These are phyloP conservation scores for Cinnamomum micranthum DNA, from an alignment of 164 flowering plant species.

Conservation along the genomic window DNA sequence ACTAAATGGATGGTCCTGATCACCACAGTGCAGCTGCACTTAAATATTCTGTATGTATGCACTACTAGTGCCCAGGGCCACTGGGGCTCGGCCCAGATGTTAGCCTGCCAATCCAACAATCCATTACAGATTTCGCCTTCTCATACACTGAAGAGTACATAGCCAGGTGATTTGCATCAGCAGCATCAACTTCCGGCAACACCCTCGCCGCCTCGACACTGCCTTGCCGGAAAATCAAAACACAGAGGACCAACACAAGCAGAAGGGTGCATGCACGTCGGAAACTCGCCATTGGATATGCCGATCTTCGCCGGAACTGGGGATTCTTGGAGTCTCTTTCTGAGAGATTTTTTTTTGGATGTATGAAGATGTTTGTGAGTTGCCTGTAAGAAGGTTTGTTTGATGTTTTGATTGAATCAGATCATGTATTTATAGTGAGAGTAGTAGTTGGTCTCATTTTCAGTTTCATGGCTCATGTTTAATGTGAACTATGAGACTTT, in stretches of 20 bases:
- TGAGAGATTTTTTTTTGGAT: neutral
- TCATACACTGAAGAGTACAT: constrained; percentile 7
- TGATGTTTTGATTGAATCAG: neutral
- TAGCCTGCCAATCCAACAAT: constrained; percentile 9
- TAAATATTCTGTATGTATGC: neutral
- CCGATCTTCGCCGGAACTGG: neutral
- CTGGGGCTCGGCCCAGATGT: constrained; percentile 12
- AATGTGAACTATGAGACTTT: too few relatives aligned
- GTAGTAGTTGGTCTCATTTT: neutral
- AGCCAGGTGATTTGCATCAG: neutral
- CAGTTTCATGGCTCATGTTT: neutral
- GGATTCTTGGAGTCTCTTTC: neutral
- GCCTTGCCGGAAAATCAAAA: neutral
- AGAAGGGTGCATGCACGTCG: neutral
- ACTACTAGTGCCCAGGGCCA: constrained; percentile 13
- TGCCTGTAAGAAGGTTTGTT: neutral
- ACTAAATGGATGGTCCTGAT: too few relatives aligned
- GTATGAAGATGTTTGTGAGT: neutral
- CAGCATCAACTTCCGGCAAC: neutral
- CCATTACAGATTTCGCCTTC: constrained; percentile 4
- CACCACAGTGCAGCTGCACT: too few relatives aligned
- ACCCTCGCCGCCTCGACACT: constrained; percentile 9
- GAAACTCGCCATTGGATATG: neutral
- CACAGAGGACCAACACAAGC: neutral
- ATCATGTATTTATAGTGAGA: neutral